phyloP scores from a whole-genome alignment of 441 rosid genomes.

The Omphalea diandra region DNA sequence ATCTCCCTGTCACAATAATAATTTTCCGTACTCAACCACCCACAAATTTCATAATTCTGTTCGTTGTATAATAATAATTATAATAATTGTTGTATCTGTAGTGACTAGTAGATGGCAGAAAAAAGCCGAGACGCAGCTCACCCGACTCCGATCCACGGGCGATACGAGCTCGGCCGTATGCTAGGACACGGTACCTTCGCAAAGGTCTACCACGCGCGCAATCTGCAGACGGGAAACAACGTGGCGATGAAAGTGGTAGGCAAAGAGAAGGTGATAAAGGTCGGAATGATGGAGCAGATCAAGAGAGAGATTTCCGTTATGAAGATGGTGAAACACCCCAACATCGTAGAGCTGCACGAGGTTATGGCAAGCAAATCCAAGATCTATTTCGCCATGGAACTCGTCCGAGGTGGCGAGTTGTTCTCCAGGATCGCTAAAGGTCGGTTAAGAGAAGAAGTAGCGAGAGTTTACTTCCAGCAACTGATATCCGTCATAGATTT shows the following conservation, averaged over 20 bases:
- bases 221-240: slow-evolving; percentile 49
- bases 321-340: slow-evolving; percentile 84
- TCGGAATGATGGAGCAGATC: slow-evolving; percentile 84
- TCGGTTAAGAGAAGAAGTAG: slow-evolving; percentile 58
- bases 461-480: slow-evolving; percentile 75
- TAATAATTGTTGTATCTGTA: neutral
- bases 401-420: slow-evolving; percentile 79
- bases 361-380: slow-evolving; percentile 93
- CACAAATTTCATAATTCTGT: neutral
- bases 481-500: slow-evolving; percentile 78
- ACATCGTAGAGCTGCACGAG: slow-evolving; percentile 81
- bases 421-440: slow-evolving; percentile 71
- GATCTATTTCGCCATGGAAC: slow-evolving; percentile 91
- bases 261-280: slow-evolving; percentile 78
- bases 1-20: neutral
- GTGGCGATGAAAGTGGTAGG: slow-evolving; percentile 87
- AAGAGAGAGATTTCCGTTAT: slow-evolving; percentile 87
- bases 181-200: slow-evolving; percentile 87
- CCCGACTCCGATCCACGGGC: slow-evolving; percentile 54
- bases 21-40: neutral
- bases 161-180: slow-evolving; percentile 78
- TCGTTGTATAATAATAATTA: neutral
- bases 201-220: slow-evolving; percentile 69
- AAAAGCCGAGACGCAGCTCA: slow-evolving; percentile 22
- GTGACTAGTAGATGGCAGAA: slow-evolving; percentile 22